Evolutionary conservation across 2,329 filamentous ascomycete genomes (phyloP).

Genomic region (Setomelanomma holmii): DNA sequence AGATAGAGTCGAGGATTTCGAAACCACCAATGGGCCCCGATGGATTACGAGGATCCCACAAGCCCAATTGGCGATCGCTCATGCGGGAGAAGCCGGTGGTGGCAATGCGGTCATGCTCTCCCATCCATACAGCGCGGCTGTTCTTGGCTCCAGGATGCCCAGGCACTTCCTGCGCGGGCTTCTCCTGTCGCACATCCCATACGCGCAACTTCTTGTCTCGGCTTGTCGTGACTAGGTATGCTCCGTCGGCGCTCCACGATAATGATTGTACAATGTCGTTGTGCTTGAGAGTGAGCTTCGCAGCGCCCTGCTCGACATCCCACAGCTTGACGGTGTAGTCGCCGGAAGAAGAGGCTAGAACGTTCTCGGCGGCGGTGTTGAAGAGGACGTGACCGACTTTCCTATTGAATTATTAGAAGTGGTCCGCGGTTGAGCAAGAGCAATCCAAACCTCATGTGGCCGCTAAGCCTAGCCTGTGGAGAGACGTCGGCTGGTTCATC

Average conservation of each 20-base stretch:
- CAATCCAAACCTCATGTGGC: conserved; percentile 76
- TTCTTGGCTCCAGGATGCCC: conserved; percentile 97
- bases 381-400: conserved; percentile 98
- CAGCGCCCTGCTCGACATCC: conserved; percentile 83
- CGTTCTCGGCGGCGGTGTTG: conserved; percentile 94
- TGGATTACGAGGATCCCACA: conserved; percentile 89
- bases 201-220: conserved; percentile 97
- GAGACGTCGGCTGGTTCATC: conserved; percentile 84
- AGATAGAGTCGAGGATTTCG: conserved; percentile 90
- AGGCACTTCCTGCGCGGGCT: conserved; percentile 79
- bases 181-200: conserved; percentile 96
- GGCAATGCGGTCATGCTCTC: conserved; percentile 92
- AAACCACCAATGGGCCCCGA: conserved; percentile 88
- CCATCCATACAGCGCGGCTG: conserved; percentile 95
- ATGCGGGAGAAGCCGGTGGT: conserved; percentile 98
- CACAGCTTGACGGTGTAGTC: conserved; percentile 96
- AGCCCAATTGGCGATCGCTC: conserved; percentile 94
- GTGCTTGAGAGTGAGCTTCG: conserved; percentile 80
- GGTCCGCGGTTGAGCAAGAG: not conserved
- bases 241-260: conserved; percentile 92
- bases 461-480: conserved; percentile 80
- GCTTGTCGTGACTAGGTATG: conserved; percentile 87
- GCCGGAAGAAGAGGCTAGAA: conserved; percentile 92
- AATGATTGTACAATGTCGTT: conserved; percentile 93
- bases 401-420: conserved; percentile 57